Percentiles rank a stretch among this genome's conserved stretches.
These are phyloP conservation scores for Nannochloris sp. DNA, from an alignment of 139 green algal genomes.

Conservation along the genomic window DNA sequence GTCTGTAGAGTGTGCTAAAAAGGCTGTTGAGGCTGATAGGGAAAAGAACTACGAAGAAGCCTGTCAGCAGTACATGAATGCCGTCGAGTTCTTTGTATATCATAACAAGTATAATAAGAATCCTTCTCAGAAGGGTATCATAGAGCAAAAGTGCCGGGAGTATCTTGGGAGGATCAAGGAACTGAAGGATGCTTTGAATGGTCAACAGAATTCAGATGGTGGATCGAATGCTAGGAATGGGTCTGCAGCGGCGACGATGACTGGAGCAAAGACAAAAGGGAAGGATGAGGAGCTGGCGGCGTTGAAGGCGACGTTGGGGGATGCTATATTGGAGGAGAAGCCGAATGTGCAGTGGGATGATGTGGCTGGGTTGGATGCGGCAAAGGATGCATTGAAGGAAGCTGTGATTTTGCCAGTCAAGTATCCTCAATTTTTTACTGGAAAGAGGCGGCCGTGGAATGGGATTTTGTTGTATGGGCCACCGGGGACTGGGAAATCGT, in stretches of 20 bases:
- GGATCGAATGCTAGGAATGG: not conserved
- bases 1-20: constrained; percentile 59
- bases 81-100: constrained; percentile 57
- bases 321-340: constrained; percentile 81
- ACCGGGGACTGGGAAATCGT: constrained; percentile 96
- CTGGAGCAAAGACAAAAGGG: constrained; percentile 15
- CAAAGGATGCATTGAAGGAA: constrained; percentile 97
- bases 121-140: constrained; percentile 47
- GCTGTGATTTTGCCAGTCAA: constrained; percentile 99
- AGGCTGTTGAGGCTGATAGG: constrained; percentile 69
- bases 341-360: constrained; percentile 97
- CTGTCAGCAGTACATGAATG: constrained; percentile 50
- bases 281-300: constrained; percentile 66
- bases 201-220: constrained; percentile 5
- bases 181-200: constrained; percentile 50
- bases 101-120: constrained; percentile 93
- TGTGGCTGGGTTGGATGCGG: constrained; percentile 91
- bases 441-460: constrained; percentile 95
- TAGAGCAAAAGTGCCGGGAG: constrained; percentile 73
- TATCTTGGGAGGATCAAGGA: constrained; percentile 91
- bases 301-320: constrained; percentile 61
- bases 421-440: constrained; percentile 98
- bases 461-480: constrained; percentile 97
- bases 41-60: constrained; percentile 54
- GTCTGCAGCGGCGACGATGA: constrained; percentile 17